These are phyloP conservation scores for Calonectria henricotiae DNA, from an alignment of 2,329 filamentous ascomycete genomes.

Conservation along the genomic window DNA sequence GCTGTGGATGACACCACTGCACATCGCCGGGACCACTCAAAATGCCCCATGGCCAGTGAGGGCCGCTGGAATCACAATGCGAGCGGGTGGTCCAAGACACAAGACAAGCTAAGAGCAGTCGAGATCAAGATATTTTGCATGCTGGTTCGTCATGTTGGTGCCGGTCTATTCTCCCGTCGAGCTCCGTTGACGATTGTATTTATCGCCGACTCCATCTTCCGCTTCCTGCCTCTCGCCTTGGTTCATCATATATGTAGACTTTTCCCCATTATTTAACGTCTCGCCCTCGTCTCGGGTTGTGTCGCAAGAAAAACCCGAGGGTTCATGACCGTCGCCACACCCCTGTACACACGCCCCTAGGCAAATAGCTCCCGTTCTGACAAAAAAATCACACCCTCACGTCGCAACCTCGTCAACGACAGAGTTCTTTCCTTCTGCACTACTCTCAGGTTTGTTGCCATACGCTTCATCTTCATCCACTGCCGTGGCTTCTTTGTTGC, in stretches of 20 bases:
- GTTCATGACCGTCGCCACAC: slow-evolving; percentile 31
- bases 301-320: slow-evolving; percentile 46
- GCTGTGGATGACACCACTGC: slow-evolving; percentile 37
- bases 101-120: slow-evolving; percentile 14
- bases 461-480: slow-evolving; percentile 31
- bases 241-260: slow-evolving; percentile 13
- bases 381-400: slow-evolving; percentile 40
- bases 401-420: slow-evolving; percentile 39
- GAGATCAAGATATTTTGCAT: slow-evolving; percentile 34
- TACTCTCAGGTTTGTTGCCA: slow-evolving; percentile 29
- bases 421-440: slow-evolving; percentile 37
- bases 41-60: slow-evolving; percentile 10
- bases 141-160: slow-evolving; percentile 32
- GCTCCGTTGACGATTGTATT: slow-evolving; percentile 5
- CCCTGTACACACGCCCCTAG: slow-evolving; percentile 30
- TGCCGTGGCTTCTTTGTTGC: slow-evolving; percentile 28
- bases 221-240: neutral
- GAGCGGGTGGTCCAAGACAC: slow-evolving; percentile 27
- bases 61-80: slow-evolving; percentile 27
- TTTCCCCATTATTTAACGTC: slow-evolving; percentile 34
- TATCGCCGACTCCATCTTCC: neutral
- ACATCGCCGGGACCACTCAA: slow-evolving; percentile 26
- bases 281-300: slow-evolving; percentile 49
- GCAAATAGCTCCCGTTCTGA: slow-evolving; percentile 27
- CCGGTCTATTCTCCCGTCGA: neutral